These are phyloP conservation scores for Aspergillus pseudoterreus DNA, from an alignment of 2,329 filamentous ascomycete genomes.

Conservation along the genomic window DNA sequence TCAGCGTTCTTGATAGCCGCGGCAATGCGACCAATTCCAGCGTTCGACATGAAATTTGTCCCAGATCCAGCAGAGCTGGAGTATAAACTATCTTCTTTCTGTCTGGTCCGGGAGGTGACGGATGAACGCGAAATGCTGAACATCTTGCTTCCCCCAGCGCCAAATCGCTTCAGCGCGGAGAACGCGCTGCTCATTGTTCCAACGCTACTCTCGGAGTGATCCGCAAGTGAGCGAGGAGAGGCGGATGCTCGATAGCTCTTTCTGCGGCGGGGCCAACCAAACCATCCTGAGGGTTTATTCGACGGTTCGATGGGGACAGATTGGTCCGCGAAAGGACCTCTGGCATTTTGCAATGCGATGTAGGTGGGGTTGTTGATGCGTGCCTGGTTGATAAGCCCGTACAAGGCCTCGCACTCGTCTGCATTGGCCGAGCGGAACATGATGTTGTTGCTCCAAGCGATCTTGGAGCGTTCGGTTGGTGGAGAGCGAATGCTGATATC, in stretches of 20 bases:
- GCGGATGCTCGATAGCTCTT: slow-evolving; percentile 57
- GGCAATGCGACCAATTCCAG: slow-evolving; percentile 51
- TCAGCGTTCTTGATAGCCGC: slow-evolving; percentile 51
- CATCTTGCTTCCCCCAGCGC: slow-evolving; percentile 60
- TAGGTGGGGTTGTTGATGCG: slow-evolving; percentile 92
- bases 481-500: slow-evolving; percentile 93
- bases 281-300: slow-evolving; percentile 39
- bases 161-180: slow-evolving; percentile 70
- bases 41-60: slow-evolving; percentile 51
- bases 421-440: slow-evolving; percentile 80
- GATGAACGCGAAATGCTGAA: slow-evolving; percentile 84
- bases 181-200: slow-evolving; percentile 77
- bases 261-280: slow-evolving; percentile 50
- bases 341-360: slow-evolving; percentile 70
- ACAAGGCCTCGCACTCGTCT: slow-evolving; percentile 76
- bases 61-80: slow-evolving; percentile 50
- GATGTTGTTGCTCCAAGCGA: slow-evolving; percentile 71
- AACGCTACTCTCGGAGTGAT: slow-evolving; percentile 70
- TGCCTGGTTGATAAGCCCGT: slow-evolving; percentile 80
- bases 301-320: slow-evolving; percentile 48
- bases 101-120: slow-evolving; percentile 56
- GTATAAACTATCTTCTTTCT: slow-evolving; percentile 54
- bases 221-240: slow-evolving; percentile 51
- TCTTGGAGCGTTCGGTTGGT: slow-evolving; percentile 67
- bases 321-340: slow-evolving; percentile 56